Percentiles rank a stretch among this genome's conserved stretches.
Conservation (phyloP, 2,329 filamentous ascomycete genomes). For the Arthroderma sp. region DNA sequence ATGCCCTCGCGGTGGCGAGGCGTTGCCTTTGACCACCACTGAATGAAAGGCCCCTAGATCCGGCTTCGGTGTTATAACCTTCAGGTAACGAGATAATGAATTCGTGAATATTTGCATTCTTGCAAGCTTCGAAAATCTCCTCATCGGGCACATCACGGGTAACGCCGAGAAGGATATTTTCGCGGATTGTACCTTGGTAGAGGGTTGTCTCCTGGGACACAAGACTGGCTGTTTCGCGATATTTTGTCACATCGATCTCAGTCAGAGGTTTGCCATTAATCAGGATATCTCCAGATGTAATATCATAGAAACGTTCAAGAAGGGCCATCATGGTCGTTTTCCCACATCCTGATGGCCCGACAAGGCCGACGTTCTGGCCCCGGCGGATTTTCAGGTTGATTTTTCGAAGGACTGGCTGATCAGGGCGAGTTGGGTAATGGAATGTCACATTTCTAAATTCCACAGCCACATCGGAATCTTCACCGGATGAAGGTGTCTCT, state of each 20-base stretch:
- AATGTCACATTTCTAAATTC: slow-evolving; percentile 38
- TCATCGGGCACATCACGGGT: slow-evolving; percentile 20
- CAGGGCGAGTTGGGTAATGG: slow-evolving; percentile 20
- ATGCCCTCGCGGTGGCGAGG: slow-evolving; percentile 33
- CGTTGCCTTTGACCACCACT: slow-evolving; percentile 34
- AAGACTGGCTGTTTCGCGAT: slow-evolving; percentile 54
- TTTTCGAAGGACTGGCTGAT: slow-evolving; percentile 21
- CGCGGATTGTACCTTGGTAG: slow-evolving; percentile 56
- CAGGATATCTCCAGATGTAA: slow-evolving; percentile 51
- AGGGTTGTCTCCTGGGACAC: slow-evolving; percentile 65
- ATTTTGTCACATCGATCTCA: slow-evolving; percentile 47
- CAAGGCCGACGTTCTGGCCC: slow-evolving; percentile 43
- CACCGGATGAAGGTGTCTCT: slow-evolving; percentile 24
- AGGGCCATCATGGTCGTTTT: slow-evolving; percentile 57
- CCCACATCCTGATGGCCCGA: slow-evolving; percentile 47
- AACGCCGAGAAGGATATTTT: slow-evolving; percentile 55
- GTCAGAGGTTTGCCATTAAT: slow-evolving; percentile 51
- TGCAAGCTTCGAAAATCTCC: slow-evolving; percentile 26
- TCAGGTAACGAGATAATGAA: slow-evolving; percentile 30
- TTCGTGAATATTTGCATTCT: slow-evolving; percentile 27
- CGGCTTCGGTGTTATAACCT: slow-evolving; percentile 26
- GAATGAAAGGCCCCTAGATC: slow-evolving; percentile 23
- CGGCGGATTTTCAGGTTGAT: slow-evolving; percentile 30
- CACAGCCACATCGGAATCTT: slow-evolving; percentile 28
- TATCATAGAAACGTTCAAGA: slow-evolving; percentile 56